phyloP scores from a whole-genome alignment of 257 asterid genomes.

The Lavandula angustifolia region DNA sequence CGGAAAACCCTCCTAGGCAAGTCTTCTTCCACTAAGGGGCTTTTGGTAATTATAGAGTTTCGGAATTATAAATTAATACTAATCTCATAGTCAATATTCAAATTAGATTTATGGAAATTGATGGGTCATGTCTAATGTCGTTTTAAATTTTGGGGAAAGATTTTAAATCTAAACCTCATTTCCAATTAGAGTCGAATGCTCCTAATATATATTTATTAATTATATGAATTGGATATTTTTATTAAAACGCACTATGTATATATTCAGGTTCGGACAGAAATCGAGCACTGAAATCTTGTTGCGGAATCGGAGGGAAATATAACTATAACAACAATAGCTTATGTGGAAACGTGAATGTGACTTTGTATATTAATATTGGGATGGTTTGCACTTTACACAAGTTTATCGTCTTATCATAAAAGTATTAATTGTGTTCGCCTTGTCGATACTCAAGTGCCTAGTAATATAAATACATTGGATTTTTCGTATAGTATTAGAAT shows the following conservation, averaged over 20 bases:
- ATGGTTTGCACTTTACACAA: constrained; percentile 43
- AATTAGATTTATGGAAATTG: too few species aligned
- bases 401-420: constrained; percentile 8
- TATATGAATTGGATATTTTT: too few species aligned
- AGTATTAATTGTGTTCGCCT: background rate
- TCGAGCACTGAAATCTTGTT: constrained; percentile 34
- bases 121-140: too few species aligned
- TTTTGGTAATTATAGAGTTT: too few species aligned
- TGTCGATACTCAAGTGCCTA: background rate
- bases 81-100: too few species aligned
- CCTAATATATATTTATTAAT: too few species aligned
- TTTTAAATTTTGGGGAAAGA: too few species aligned
- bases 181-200: too few species aligned
- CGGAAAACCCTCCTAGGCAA: background rate
- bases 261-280: background rate
- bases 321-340: constrained; percentile 22
- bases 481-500: too few species aligned
- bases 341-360: constrained; percentile 29
- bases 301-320: constrained; percentile 47
- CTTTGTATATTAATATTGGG: constrained; percentile 40
- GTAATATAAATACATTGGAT: background rate
- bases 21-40: background rate
- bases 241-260: too few species aligned
- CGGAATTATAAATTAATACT: too few species aligned
- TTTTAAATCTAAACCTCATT: too few species aligned